These are phyloP conservation scores for Fraxinus xanthoxyloides DNA, from an alignment of 305 asterid genomes.

Conservation along the genomic window DNA sequence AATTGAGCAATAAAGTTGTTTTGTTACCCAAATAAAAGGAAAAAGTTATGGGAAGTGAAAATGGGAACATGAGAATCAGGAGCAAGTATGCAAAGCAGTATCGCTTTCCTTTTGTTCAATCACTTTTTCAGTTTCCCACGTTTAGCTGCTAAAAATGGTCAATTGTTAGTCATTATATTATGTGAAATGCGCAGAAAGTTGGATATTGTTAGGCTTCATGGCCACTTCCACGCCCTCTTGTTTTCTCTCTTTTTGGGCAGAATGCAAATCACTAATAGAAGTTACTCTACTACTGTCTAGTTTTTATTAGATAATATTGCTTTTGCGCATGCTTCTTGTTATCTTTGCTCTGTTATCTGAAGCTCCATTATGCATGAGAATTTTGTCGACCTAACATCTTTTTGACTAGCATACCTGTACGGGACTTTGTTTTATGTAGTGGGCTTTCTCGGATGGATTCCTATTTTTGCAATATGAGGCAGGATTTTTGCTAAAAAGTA, in stretches of 20 bases:
- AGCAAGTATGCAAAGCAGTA: not conserved
- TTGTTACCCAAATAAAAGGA: not conserved
- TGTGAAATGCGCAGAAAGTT: not conserved
- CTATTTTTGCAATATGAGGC: not conserved
- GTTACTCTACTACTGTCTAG: not conserved
- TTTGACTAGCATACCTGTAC: not conserved
- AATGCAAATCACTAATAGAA: not conserved
- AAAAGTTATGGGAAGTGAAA: not conserved
- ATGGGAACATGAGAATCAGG: not conserved
- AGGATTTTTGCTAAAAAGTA: conserved; percentile 1
- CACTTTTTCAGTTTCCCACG: not conserved
- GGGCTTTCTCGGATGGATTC: not conserved
- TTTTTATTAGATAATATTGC: not conserved
- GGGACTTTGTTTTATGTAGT: not conserved
- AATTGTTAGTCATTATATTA: not conserved
- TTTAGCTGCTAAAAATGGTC: not conserved
- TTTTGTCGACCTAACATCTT: not conserved
- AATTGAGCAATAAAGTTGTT: not conserved
- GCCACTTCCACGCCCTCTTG: not conserved
- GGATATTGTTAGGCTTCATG: not conserved
- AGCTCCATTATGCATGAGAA: not conserved
- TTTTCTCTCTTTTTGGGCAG: not conserved
- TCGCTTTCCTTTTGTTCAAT: not conserved
- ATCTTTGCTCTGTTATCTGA: not conserved
- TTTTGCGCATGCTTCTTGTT: not conserved